Percentiles rank a stretch among this genome's conserved stretches.
These are phyloP conservation scores for Aulographum hederae DNA, from an alignment of 2,329 filamentous ascomycete genomes.

Conservation along the genomic window DNA sequence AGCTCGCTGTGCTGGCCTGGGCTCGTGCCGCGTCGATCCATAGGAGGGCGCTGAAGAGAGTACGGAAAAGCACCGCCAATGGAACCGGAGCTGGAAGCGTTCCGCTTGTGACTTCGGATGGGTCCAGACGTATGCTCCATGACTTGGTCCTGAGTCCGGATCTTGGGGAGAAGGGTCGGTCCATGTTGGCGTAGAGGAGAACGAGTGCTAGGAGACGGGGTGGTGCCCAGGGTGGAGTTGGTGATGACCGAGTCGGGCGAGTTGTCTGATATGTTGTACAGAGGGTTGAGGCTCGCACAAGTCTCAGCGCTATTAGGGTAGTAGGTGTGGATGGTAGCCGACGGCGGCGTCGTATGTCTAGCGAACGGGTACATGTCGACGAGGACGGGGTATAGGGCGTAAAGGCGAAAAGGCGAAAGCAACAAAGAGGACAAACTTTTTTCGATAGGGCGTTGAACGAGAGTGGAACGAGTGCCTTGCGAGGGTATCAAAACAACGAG, in stretches of 20 bases:
- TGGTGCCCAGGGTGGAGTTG: slow-evolving; percentile 46
- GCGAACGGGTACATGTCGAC: slow-evolving; percentile 18
- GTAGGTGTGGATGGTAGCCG: slow-evolving; percentile 15
- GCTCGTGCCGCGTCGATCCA: slow-evolving; percentile 27
- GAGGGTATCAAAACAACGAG: no score
- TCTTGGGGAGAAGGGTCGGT: slow-evolving; percentile 67
- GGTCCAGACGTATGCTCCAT: slow-evolving; percentile 39
- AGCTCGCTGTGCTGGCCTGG: slow-evolving; percentile 23
- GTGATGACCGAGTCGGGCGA: slow-evolving; percentile 52
- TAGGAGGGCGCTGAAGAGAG: slow-evolving; percentile 21
- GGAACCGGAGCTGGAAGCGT: slow-evolving; percentile 8
- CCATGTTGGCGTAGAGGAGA: slow-evolving; percentile 64
- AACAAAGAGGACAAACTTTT: no score
- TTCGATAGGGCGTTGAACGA: no score
- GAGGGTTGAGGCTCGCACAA: slow-evolving; percentile 30
- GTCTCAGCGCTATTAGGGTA: slow-evolving; percentile 19
- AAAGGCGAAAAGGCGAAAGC: no score
- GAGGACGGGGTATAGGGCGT: no score
- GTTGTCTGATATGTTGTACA: slow-evolving; percentile 40
- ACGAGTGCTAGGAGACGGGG: slow-evolving; percentile 47
- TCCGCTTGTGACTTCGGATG: slow-evolving; percentile 34
- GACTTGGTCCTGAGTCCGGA: slow-evolving; percentile 67
- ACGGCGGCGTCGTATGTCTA: slow-evolving; percentile 26
- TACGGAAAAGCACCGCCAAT: slow-evolving; percentile 30
- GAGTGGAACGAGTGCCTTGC: no score